Conservation (phyloP, 2,329 filamentous ascomycete genomes). For the Pleoardoris graminearum region DNA sequence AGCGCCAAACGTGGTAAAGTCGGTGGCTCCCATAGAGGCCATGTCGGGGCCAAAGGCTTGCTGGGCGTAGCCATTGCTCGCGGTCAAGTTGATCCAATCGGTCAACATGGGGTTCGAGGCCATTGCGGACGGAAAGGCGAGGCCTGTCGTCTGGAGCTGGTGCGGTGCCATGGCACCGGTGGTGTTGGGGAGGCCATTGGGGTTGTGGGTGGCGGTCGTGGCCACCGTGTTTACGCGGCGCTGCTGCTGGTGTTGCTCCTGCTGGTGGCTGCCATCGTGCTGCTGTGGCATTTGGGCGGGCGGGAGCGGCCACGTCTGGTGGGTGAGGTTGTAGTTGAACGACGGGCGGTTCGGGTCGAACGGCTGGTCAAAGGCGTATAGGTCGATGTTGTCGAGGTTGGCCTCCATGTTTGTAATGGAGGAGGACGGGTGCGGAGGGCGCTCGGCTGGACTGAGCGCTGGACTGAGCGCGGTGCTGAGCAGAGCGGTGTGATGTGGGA, state of each 20-base stretch:
- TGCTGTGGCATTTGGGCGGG: constrained; percentile 39
- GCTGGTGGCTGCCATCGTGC: constrained; percentile 24
- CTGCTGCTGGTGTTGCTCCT: constrained; percentile 21
- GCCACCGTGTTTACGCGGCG: constrained; percentile 35
- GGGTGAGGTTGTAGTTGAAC: constrained; percentile 32
- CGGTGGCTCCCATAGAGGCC: constrained; percentile 36
- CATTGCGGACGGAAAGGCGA: constrained; percentile 40
- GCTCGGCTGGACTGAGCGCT: constrained; percentile 40
- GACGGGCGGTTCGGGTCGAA: constrained; percentile 43
- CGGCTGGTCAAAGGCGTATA: constrained; percentile 47
- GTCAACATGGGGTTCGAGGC: constrained; percentile 42
- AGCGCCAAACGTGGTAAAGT: constrained; percentile 46
- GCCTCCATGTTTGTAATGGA: constrained; percentile 47
- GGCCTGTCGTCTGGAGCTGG: constrained; percentile 39
- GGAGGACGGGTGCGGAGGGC: constrained; percentile 23
- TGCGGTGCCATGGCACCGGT: constrained; percentile 39
- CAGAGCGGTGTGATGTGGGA: constrained; percentile 31
- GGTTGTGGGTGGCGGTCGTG: constrained; percentile 23
- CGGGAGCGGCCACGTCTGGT: constrained; percentile 45
- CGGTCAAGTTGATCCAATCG: constrained; percentile 51
- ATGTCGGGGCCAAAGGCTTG: constrained; percentile 36
- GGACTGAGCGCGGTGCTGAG: constrained; percentile 38
- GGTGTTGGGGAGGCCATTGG: constrained; percentile 27
- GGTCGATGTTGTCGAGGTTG: constrained; percentile 46
- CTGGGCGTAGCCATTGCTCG: constrained; percentile 35